These are phyloP conservation scores for Corinectria fuckeliana DNA, from an alignment of 2,329 filamentous ascomycete genomes.

Conservation along the genomic window DNA sequence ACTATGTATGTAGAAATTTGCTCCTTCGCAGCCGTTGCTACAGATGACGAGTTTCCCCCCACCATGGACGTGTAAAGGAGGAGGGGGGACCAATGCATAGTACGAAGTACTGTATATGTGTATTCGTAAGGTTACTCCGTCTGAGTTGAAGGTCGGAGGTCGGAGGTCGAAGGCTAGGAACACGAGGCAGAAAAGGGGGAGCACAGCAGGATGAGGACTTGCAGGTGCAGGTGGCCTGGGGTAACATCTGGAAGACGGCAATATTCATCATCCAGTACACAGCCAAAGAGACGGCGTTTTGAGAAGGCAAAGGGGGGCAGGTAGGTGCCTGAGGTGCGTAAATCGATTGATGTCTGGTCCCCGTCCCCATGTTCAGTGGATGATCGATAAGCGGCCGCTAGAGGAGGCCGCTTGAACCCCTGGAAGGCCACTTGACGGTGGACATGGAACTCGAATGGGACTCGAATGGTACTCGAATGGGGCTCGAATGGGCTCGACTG, in stretches of 20 bases:
- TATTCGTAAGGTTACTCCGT: neutral
- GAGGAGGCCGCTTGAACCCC: slow-evolving; percentile 13
- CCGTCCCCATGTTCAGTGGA: slow-evolving; percentile 15
- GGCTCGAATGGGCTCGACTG: slow-evolving; percentile 7
- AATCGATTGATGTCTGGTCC: slow-evolving; percentile 13
- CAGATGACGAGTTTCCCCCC: slow-evolving; percentile 19
- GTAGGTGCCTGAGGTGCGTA: slow-evolving; percentile 4
- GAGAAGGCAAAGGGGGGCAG: neutral
- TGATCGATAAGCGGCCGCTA: slow-evolving; percentile 22
- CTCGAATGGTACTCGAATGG: slow-evolving; percentile 6
- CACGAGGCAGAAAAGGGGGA: slow-evolving; percentile 17
- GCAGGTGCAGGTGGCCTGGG: slow-evolving; percentile 19
- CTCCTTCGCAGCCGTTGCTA: slow-evolving; percentile 13
- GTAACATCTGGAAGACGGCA: slow-evolving; percentile 19
- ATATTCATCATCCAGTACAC: slow-evolving; percentile 8
- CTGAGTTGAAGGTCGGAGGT: slow-evolving; percentile 2
- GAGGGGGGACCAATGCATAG: no score
- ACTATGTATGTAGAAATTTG: no score
- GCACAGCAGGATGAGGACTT: slow-evolving; percentile 25
- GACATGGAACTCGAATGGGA: slow-evolving; percentile 1
- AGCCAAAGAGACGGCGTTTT: neutral
- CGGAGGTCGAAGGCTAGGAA: slow-evolving; percentile 2
- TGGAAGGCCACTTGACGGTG: slow-evolving; percentile 9
- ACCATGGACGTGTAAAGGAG: slow-evolving; percentile 2
- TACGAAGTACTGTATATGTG: no score